These are phyloP conservation scores for Tieghemiomyces parasiticus DNA, from an alignment of 192 early-diverging fungal species.

Conservation along the genomic window DNA sequence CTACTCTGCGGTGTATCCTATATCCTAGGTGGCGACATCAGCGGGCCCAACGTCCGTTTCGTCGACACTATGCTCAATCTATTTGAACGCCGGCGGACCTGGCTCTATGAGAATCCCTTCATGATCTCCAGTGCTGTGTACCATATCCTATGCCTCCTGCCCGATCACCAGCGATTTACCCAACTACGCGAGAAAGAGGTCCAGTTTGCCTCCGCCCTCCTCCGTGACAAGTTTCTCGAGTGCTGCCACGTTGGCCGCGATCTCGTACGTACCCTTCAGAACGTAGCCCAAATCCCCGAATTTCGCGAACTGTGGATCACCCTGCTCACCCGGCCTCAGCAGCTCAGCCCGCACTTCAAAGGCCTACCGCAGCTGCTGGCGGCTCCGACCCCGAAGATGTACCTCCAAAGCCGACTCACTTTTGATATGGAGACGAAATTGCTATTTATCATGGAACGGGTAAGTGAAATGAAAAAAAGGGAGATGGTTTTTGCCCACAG, in stretches of 20 bases:
- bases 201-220: conserved; percentile 26
- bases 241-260: conserved; percentile 51
- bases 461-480: conserved; percentile 12
- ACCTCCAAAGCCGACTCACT: conserved; percentile 40
- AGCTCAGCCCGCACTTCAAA: conserved; percentile 36
- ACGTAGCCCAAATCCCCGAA: conserved; percentile 32
- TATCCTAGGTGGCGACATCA: conserved; percentile 40
- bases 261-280: conserved; percentile 46
- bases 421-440: conserved; percentile 53
- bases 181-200: conserved; percentile 35
- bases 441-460: conserved; percentile 44
- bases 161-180: conserved; percentile 30
- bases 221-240: conserved; percentile 39
- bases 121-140: conserved; percentile 27
- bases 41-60: conserved; percentile 26
- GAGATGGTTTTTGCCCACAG: not conserved
- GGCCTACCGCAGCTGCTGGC: conserved; percentile 40
- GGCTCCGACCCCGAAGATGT: conserved; percentile 40
- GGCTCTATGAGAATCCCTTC: conserved; percentile 16
- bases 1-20: too few species aligned
- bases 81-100: conserved; percentile 24
- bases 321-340: conserved; percentile 30
- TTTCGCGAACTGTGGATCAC: conserved; percentile 41
- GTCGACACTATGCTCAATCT: conserved; percentile 30
- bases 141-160: conserved; percentile 30